These are phyloP conservation scores for Phytophthora pluvialis DNA, from an alignment of 352 stramenopile species.

Conservation along the genomic window DNA sequence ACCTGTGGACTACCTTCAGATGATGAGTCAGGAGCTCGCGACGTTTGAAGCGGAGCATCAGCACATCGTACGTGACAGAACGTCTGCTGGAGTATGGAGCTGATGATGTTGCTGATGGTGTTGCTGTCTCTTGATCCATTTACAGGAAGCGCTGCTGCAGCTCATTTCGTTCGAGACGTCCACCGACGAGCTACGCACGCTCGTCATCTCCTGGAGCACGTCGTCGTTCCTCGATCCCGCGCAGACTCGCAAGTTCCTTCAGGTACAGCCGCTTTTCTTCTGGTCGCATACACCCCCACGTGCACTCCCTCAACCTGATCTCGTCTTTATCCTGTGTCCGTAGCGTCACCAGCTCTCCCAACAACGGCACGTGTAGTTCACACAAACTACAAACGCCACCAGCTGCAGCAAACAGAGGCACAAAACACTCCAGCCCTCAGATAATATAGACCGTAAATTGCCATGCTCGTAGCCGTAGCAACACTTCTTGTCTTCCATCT, in stretches of 20 bases:
- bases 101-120: background rate
- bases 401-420: background rate
- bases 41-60: conserved; percentile 85
- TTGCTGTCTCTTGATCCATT: conserved; percentile 9
- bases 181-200: conserved; percentile 74
- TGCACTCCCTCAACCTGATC: background rate
- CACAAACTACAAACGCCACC: background rate
- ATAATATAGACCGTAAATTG: conserved; percentile 25
- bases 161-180: conserved; percentile 77
- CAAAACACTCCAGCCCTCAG: background rate
- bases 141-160: conserved; percentile 65
- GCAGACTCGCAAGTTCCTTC: conserved; percentile 51
- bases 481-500: conserved; percentile 6
- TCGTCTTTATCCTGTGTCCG: background rate
- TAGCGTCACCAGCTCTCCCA: conserved; percentile 53
- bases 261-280: conserved; percentile 38
- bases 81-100: background rate
- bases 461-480: conserved; percentile 8
- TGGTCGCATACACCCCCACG: no score
- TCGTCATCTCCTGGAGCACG: conserved; percentile 83
- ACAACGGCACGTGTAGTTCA: conserved; percentile 15
- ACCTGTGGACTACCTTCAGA: conserved; percentile 73
- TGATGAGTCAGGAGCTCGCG: conserved; percentile 67
- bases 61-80: conserved; percentile 60
- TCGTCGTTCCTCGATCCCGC: conserved; percentile 75